Evolutionary conservation across 768 basidiomycete species (phyloP).

Genomic region (Pulveroboletus frians): DNA sequence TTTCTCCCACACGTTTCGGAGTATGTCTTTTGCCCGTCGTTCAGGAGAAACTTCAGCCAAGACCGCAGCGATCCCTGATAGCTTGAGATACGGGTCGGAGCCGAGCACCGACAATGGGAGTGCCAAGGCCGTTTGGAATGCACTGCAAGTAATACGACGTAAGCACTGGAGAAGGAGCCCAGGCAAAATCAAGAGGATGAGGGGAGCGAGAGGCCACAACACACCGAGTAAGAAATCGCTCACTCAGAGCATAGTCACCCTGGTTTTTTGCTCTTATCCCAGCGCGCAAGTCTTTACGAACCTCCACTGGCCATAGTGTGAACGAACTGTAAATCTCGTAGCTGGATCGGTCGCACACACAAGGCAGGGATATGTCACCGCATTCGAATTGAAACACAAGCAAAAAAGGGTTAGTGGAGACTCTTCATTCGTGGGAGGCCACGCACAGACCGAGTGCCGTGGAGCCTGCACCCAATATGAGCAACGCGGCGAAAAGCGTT

Average conservation of each 20-base stretch:
- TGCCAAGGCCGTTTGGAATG: constrained; percentile 48
- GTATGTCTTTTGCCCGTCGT: constrained; percentile 22
- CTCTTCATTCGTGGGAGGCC: background rate
- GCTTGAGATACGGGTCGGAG: constrained; percentile 55
- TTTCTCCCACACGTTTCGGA: constrained; percentile 23
- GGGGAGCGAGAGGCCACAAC: constrained; percentile 13
- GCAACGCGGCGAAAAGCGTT: constrained; percentile 35
- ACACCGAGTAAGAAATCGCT: constrained; percentile 51
- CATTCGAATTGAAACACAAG: background rate
- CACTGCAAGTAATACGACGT: constrained; percentile 31
- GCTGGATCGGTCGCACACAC: constrained; percentile 26
- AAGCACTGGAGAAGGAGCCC: background rate
- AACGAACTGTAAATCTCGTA: constrained; percentile 53
- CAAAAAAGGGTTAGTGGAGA: background rate
- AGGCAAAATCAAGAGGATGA: background rate
- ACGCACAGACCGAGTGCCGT: constrained; percentile 44
- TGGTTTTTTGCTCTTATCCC: constrained; percentile 60
- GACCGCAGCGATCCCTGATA: constrained; percentile 59
- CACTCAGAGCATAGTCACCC: constrained; percentile 48
- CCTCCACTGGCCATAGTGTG: constrained; percentile 61
- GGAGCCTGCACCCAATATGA: constrained; percentile 35
- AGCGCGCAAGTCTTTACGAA: constrained; percentile 59
- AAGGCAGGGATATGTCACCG: background rate
- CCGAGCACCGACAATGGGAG: constrained; percentile 36
- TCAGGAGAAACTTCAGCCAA: constrained; percentile 47